These are phyloP conservation scores for Psilocybe azurescens DNA, from an alignment of 768 basidiomycete species.

Conservation along the genomic window DNA sequence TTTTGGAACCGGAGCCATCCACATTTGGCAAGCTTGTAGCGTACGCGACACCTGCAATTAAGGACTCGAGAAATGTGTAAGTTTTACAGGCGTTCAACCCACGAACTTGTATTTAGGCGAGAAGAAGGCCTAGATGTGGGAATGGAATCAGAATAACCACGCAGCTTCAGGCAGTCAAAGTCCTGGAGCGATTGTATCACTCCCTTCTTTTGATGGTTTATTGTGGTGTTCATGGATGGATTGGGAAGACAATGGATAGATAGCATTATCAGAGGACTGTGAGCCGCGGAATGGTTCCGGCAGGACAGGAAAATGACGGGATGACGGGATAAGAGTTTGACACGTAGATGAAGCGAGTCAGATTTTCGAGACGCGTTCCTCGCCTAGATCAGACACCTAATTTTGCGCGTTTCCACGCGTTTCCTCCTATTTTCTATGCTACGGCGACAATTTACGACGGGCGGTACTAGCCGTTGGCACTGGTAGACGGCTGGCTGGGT, in stretches of 20 bases:
- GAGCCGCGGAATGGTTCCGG: background rate
- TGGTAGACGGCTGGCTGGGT: background rate
- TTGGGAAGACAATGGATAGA: background rate
- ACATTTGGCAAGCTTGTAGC: background rate
- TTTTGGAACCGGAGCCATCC: background rate
- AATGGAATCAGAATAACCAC: background rate
- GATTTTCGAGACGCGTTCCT: constrained; percentile 13
- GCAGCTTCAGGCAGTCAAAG: too few species aligned
- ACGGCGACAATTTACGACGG: background rate
- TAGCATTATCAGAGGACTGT: background rate
- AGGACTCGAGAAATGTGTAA: too few species aligned
- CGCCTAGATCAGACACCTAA: background rate
- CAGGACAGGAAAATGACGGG: background rate
- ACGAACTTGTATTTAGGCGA: too few species aligned
- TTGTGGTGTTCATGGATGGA: background rate
- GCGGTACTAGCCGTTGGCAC: background rate
- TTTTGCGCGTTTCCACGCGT: constrained; percentile 13
- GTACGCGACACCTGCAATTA: too few species aligned
- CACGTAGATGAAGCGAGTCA: constrained; percentile 13
- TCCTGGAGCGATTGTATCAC: background rate
- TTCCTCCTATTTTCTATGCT: background rate
- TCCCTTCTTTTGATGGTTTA: background rate
- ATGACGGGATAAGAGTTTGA: constrained; percentile 3
- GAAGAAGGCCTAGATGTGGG: background rate
- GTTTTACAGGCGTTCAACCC: too few species aligned